Evolutionary conservation across 768 basidiomycete genomes (phyloP), one percentile per base, ranked within the genome.

Genomic region (Boletus vermiculosoides): DNA sequence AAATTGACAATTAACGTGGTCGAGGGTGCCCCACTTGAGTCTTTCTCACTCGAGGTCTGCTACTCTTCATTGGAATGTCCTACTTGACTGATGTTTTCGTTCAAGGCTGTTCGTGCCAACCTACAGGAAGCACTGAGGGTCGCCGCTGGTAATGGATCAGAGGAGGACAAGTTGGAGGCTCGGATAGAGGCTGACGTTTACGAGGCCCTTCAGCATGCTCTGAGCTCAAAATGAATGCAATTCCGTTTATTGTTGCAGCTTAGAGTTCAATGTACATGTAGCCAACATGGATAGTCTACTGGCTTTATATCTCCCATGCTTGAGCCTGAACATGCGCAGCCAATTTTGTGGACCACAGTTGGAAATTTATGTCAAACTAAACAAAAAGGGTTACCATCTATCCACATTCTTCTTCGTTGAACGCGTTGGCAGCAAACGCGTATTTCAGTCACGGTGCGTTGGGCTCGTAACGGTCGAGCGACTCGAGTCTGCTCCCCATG

Each of bases 171-270:
- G 80, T 77, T 87, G 58, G 94, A 95, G 77, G 97, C 95, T 33
- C 83, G 85, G 63, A 85, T 98, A 71, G 96, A 99, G 77, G 90
- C 90, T 36, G 94, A 96, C 69, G 95, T 98, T 55, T 98, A 95
- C 71, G 97, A 98, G 80, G 85, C 92, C 42, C 80, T 99, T 57
- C 95, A 98, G 73, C 83, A 90, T 62, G 94, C 94, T 63, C 75
- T 98, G 62, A 71, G 73, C 50, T 73, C 78, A 50, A 79, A 79
- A 69, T 82, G 75, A 58, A 62, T 60, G 57, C 54, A 51, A 42
- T 51, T 22, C 28, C 37, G 37, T 50, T 56, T 39, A 41, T 30
- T 47, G 39, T 45, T 49, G 16, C 51, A 47, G 51, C 56, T 28
- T 67, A 69, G 62, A 68, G 39, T 52, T 49, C 25, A 18, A 28